Evolutionary conservation across 2,329 filamentous ascomycete genomes (phyloP), one percentile per base, ranked within the genome.

Genomic region (Claviceps cyperi): DNA sequence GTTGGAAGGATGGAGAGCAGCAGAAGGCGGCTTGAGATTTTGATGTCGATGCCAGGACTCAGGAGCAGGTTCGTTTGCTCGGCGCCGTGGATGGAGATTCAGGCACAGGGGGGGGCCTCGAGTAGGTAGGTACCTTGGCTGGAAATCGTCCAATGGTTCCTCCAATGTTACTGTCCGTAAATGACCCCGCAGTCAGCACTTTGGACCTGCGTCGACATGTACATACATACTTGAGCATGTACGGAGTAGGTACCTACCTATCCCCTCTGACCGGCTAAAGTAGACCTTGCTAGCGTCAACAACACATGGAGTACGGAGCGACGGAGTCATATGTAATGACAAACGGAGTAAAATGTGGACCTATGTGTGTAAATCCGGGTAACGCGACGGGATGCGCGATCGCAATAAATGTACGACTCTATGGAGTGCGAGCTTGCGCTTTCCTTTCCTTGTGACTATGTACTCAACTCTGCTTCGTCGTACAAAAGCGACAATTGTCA

Each of bases 11-110:
- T 14, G 11, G 6, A 15, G 22, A 9, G 28, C 24, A 40, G 37
- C n/a, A 47, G 22, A 28, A 17, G 15, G 6, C 15, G 13, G 14
- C 9, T 41, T 32, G 37, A 47, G 21, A 22, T 47, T 39, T 47
- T 39, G 21, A 28, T n/a, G 46, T 50, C 43, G 45, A 39, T 51
- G 49, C 44, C 19, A 47, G 21, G 39, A 17, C 15, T 48, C 21
- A 3, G 47, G 21, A 44, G 21, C 13, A 37, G 46, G 39, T 43
- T 28, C 35, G 21, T 43, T 37, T 6, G 40, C 11, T 35, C 13
- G 40, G 35, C 46, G 45, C 37, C 35, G 5, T 22, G 22, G 22
- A 22, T 22, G 46, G 40, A 40, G 45, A 47, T 44, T 43, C 49
- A 44, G 45, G 49, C 8, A 51, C 49, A 17, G 28, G 35, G 4